Conservation (phyloP, 176 grass and related monocot species). For the Oryza glaberrima region DNA sequence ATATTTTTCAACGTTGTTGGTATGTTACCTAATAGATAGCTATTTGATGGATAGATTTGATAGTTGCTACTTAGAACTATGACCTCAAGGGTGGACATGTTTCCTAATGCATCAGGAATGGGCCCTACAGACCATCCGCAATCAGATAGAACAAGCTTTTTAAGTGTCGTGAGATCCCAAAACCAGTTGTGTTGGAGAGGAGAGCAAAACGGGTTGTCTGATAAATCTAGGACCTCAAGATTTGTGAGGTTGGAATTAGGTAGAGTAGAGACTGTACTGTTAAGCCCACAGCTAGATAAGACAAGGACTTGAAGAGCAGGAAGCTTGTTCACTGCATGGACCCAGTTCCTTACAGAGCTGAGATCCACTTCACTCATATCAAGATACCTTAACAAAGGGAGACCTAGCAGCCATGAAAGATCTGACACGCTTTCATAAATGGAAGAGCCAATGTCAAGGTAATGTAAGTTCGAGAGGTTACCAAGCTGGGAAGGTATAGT, state of each 20-base stretch:
- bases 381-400: slow-evolving; percentile 27
- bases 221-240: slow-evolving; percentile 37
- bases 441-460: not conserved
- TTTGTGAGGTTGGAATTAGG: slow-evolving; percentile 28
- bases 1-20: not conserved
- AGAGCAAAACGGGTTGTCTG: not conserved
- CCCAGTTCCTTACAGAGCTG: not conserved
- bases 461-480: slow-evolving; percentile 46
- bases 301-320: slow-evolving; percentile 13
- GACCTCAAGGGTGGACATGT: not conserved
- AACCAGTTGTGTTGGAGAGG: not conserved
- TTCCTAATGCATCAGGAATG: slow-evolving; percentile 1
- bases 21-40: not conserved
- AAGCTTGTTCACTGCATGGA: slow-evolving; percentile 1
- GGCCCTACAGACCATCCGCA: not conserved
- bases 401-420: not conserved
- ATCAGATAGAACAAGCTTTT: accelerated
- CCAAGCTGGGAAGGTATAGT: slow-evolving; percentile 44
- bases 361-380: not conserved
- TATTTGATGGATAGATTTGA: too few species aligned
- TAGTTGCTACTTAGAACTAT: not conserved
- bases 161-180: slow-evolving; percentile 5
- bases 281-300: accelerated
- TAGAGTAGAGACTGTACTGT: not conserved
- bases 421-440: too few species aligned